Percentiles rank a stretch among this genome's conserved stretches.
Evolutionary conservation across 495 filamentous ascomycete species (phyloP).

Genomic region (Lasiosphaeria hispida): DNA sequence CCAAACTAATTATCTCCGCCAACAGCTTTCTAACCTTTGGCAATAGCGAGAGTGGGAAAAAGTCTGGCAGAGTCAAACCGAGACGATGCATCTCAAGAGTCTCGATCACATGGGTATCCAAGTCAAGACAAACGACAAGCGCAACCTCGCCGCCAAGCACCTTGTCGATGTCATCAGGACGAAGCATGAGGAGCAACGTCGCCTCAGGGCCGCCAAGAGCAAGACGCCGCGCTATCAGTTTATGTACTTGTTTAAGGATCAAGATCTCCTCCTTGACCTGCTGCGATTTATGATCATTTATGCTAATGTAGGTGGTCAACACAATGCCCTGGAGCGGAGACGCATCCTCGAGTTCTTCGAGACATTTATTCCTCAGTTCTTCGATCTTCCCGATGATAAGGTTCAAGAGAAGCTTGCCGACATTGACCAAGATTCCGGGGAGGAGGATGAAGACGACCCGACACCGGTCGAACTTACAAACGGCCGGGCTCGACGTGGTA

Average conservation of each 20-base stretch:
- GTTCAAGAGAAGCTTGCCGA: constrained; percentile 76
- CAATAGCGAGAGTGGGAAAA: constrained; percentile 92
- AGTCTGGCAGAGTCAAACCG: constrained; percentile 93
- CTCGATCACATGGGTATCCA: constrained; percentile 93
- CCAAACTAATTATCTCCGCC: not conserved
- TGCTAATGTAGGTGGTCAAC: constrained; percentile 63
- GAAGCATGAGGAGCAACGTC: constrained; percentile 81
- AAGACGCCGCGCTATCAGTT: constrained; percentile 69
- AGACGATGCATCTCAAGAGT: constrained; percentile 88
- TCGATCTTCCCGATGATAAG: constrained; percentile 72
- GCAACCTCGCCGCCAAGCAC: constrained; percentile 80
- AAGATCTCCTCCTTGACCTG: constrained; percentile 76
- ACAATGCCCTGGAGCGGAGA: constrained; percentile 68
- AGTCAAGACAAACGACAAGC: constrained; percentile 80
- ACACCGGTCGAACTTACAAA: constrained; percentile 52
- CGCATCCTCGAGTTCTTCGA: constrained; percentile 80
- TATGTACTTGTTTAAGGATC: constrained; percentile 67
- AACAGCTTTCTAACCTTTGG: constrained; percentile 16
- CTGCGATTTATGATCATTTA: constrained; percentile 75
- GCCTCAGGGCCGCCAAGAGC: constrained; percentile 57
- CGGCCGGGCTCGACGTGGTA: constrained; percentile 63
- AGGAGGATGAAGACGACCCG: constrained; percentile 71
- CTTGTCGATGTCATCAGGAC: constrained; percentile 81
- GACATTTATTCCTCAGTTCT: constrained; percentile 85
- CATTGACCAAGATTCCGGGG: constrained; percentile 57